Evolutionary conservation across 176 grass and related monocot species (phyloP).

Genomic region (Dendrocalamus sinicus): DNA sequence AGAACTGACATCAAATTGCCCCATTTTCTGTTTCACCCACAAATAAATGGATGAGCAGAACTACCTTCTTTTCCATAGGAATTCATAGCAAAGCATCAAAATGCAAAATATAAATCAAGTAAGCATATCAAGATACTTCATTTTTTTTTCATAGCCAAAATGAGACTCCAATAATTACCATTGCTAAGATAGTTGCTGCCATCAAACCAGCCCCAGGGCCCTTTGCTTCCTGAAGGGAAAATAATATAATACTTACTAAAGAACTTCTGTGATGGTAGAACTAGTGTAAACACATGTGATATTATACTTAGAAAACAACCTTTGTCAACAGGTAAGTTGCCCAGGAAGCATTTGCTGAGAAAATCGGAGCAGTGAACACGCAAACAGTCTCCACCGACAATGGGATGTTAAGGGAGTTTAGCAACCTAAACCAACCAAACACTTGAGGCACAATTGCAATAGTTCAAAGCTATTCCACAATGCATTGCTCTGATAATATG

Average conservation of each 20-base stretch:
- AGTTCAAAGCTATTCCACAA: background rate
- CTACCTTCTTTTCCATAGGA: background rate
- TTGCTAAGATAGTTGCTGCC: conserved; percentile 81
- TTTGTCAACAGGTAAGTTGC: conserved; percentile 90
- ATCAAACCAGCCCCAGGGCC: conserved; percentile 90
- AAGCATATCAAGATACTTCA: background rate
- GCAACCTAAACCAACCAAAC: conserved; percentile 49
- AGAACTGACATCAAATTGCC: conserved; percentile 1
- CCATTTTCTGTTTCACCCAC: background rate
- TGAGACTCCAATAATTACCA: conserved; percentile 51
- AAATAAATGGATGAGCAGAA: conserved; percentile 16
- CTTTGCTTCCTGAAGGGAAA: conserved; percentile 78
- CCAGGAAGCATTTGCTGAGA: conserved; percentile 88
- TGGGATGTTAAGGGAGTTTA: conserved; percentile 92
- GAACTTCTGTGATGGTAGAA: conserved; percentile 18
- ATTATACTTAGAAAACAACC: conserved; percentile 44
- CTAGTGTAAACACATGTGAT: conserved; percentile 1
- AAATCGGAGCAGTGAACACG: conserved; percentile 93
- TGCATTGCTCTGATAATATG: background rate
- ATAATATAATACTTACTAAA: conserved; percentile 14
- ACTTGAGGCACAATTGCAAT: conserved; percentile 4
- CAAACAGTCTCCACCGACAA: conserved; percentile 93
- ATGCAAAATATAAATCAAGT: conserved; percentile 19
- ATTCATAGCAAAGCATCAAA: conserved; percentile 15
- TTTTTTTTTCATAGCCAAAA: conserved; percentile 34